phyloP scores from a whole-genome alignment of 805 yeast genomes.

The Schwanniomyces vanrijiae region DNA sequence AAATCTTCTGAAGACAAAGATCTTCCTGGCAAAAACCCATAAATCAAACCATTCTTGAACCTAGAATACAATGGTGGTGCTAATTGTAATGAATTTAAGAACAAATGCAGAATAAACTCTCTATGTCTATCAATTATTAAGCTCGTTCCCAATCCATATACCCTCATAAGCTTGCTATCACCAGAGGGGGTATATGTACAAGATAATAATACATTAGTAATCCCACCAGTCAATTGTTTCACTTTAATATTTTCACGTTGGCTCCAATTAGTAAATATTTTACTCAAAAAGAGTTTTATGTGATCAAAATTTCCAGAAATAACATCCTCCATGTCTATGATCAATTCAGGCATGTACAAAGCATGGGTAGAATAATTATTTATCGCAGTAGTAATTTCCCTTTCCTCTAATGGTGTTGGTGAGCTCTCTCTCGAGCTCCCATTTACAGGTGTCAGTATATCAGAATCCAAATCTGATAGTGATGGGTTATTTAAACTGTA shows the following conservation, averaged over 20 bases:
- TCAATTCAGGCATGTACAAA: constrained; percentile 46
- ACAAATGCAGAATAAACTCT: constrained; percentile 69
- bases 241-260: constrained; percentile 29
- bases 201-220: constrained; percentile 58
- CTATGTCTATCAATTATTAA: constrained; percentile 72
- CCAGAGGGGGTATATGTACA: constrained; percentile 33
- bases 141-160: constrained; percentile 74
- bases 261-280: constrained; percentile 46
- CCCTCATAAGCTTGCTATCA: constrained; percentile 57
- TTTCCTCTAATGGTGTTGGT: constrained; percentile 3
- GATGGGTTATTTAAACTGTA: constrained; percentile 39
- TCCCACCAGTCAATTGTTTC: constrained; percentile 58
- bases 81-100: constrained; percentile 55
- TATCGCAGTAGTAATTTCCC: constrained; percentile 8
- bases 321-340: constrained; percentile 38
- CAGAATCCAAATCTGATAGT: constrained; percentile 33
- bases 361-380: constrained; percentile 45
- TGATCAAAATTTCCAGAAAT: constrained; percentile 33
- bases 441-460: constrained; percentile 6
- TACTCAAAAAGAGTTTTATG: constrained; percentile 36
- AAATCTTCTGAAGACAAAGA: constrained; percentile 59
- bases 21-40: constrained; percentile 67
- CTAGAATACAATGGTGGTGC: constrained; percentile 72
- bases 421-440: background rate
- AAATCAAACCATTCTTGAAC: constrained; percentile 70